phyloP scores from a whole-genome alignment of 352 stramenopile species.

The Phytophthora europaea region DNA sequence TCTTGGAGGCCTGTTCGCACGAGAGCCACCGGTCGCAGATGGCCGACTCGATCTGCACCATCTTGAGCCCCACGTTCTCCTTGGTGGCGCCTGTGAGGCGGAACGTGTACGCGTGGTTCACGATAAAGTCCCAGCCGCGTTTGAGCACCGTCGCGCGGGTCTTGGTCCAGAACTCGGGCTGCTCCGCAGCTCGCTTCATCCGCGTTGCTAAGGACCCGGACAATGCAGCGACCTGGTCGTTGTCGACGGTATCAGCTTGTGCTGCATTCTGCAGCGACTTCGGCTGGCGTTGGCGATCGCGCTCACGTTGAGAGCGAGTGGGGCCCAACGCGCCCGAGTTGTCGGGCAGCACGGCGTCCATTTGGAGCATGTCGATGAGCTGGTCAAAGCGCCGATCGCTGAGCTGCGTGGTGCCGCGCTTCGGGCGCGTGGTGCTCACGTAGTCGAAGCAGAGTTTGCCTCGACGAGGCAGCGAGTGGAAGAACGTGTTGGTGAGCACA shows the following conservation, averaged over 20 bases:
- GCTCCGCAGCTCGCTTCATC: constrained; percentile 25
- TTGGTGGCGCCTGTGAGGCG: constrained; percentile 62
- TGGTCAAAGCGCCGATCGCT: constrained; percentile 79
- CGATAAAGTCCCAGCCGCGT: constrained; percentile 44
- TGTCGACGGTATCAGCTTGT: constrained; percentile 10
- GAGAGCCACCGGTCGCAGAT: constrained; percentile 85
- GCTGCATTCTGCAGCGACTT: neutral
- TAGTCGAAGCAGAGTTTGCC: constrained; percentile 93
- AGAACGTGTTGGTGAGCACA: constrained; percentile 82
- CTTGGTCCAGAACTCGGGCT: constrained; percentile 65
- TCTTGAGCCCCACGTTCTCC: constrained; percentile 78
- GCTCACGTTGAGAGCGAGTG: constrained; percentile 23
- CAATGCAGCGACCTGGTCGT: constrained; percentile 10
- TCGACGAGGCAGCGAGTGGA: constrained; percentile 70
- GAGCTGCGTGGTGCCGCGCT: constrained; percentile 65
- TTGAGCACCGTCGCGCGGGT: constrained; percentile 58
- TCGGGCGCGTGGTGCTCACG: constrained; percentile 84
- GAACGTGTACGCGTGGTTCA: constrained; percentile 52
- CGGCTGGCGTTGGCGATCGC: constrained; percentile 17
- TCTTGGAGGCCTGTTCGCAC: constrained; percentile 70
- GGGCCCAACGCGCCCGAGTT: constrained; percentile 25
- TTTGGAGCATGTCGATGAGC: constrained; percentile 74
- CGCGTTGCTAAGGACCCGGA: constrained; percentile 1
- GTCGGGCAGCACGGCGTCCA: constrained; percentile 43
- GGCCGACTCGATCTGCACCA: constrained; percentile 85